Evolutionary conservation across 1,139 yeast species (phyloP).

Genomic region (Debaryomyces psychrophilus): DNA sequence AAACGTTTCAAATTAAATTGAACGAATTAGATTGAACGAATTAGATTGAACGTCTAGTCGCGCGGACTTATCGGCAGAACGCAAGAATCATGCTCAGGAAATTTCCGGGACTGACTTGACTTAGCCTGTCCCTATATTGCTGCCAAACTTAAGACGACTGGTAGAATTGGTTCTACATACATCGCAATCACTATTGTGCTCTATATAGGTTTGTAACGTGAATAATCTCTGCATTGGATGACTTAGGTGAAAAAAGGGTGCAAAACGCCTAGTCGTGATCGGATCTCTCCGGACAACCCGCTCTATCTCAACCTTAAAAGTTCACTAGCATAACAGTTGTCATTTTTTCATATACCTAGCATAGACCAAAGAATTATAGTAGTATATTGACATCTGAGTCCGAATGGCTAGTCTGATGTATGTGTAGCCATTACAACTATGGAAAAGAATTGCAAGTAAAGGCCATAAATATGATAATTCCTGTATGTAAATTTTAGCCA

Average conservation of each 20-base stretch:
- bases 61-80: slow-evolving; percentile 3
- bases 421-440: not conserved
- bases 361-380: not conserved
- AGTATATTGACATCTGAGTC: not conserved
- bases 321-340: not conserved
- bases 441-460: not conserved
- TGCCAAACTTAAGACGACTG: too few species aligned
- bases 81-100: not conserved
- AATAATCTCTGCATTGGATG: not conserved
- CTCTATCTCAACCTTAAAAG: not conserved
- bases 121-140: not conserved
- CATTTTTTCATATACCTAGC: not conserved
- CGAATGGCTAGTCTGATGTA: not conserved
- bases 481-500: slow-evolving; percentile 13
- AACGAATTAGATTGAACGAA: too few species aligned
- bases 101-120: not conserved
- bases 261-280: not conserved
- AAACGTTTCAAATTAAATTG: slow-evolving; percentile 4
- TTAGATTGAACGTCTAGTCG: not conserved
- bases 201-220: too few species aligned
- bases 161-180: too few species aligned
- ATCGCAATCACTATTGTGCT: too few species aligned
- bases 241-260: not conserved
- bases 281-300: not conserved
- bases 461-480: not conserved